Percentiles rank a stretch among this genome's conserved stretches.
Conservation (phyloP, 305 asterid species). For the Fraxinus floribunda region DNA sequence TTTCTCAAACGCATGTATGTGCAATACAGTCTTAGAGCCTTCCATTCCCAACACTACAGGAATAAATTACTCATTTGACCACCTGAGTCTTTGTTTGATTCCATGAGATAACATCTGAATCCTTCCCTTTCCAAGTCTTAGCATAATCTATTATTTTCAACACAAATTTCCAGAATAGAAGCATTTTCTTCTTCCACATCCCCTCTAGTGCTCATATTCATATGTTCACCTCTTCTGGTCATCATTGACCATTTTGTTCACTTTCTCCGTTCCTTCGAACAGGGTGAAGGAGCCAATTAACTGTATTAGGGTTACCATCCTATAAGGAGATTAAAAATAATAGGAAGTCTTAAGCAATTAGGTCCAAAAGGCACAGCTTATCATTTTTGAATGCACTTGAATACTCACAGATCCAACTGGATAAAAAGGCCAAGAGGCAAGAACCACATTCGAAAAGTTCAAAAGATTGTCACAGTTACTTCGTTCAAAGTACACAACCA, state of each 20-base stretch:
- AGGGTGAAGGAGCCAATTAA: neutral
- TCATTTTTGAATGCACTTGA: neutral
- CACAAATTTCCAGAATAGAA: neutral
- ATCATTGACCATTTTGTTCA: neutral
- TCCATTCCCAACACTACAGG: neutral
- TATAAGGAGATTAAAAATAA: neutral
- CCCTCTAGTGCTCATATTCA: neutral
- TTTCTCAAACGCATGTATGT: neutral
- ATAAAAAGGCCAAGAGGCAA: neutral
- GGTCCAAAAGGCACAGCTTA: neutral
- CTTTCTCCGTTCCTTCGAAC: neutral
- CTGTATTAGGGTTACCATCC: neutral
- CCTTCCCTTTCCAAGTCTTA: neutral
- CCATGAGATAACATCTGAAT: neutral
- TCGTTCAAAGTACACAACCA: constrained; percentile 5
- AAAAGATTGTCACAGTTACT: neutral
- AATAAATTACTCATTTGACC: neutral
- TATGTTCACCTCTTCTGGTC: neutral
- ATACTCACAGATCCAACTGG: neutral
- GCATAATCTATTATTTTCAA: neutral
- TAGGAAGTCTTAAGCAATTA: neutral
- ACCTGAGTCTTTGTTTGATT: neutral
- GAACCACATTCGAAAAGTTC: neutral
- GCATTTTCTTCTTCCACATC: neutral
- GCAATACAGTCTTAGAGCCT: neutral